These are phyloP conservation scores for Aspergillus hiratsukae DNA, from an alignment of 2,329 filamentous ascomycete species.

Conservation along the genomic window DNA sequence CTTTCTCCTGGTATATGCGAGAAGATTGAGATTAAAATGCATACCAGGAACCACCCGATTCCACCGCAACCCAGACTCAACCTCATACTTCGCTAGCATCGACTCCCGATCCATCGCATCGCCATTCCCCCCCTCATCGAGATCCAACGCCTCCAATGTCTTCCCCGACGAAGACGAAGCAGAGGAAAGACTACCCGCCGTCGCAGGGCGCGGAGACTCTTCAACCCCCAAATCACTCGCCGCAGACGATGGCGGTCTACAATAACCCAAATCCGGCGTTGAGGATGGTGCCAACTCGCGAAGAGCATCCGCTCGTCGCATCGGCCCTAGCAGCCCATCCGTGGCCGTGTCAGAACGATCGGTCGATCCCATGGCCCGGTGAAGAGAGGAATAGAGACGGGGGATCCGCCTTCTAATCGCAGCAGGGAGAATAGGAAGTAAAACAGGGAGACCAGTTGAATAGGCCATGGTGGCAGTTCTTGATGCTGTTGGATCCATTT, in stretches of 20 bases:
- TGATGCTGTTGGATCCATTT: slow-evolving; percentile 2
- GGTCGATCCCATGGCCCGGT: neutral
- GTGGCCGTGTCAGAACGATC: slow-evolving; percentile 1
- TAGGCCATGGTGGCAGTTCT: slow-evolving; percentile 16
- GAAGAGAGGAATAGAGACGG: slow-evolving; percentile 17
- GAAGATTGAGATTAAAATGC: neutral
- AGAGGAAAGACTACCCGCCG: slow-evolving; percentile 6
- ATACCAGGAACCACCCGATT: slow-evolving; percentile 33
- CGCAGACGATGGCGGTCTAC: neutral
- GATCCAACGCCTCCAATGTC: slow-evolving; percentile 15
- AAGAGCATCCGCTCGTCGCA: neutral
- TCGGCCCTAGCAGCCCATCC: neutral
- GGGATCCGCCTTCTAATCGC: slow-evolving; percentile 26
- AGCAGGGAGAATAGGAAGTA: slow-evolving; percentile 21
- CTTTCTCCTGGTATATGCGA: neutral
- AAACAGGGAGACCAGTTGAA: slow-evolving; percentile 9
- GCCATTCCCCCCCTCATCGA: slow-evolving; percentile 12
- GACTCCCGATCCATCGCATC: slow-evolving; percentile 2
- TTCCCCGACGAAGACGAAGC: slow-evolving; percentile 12
- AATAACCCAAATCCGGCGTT: slow-evolving; percentile 1
- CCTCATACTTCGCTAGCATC: slow-evolving; percentile 23
- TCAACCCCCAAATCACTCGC: neutral
- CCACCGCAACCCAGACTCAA: slow-evolving; percentile 30
- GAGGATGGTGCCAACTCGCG: neutral
- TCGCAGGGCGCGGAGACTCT: slow-evolving; percentile 8